Base-by-base conservation (phyloP, 2,329 filamentous ascomycete genomes). In the Sporothrix protearum region DNA sequence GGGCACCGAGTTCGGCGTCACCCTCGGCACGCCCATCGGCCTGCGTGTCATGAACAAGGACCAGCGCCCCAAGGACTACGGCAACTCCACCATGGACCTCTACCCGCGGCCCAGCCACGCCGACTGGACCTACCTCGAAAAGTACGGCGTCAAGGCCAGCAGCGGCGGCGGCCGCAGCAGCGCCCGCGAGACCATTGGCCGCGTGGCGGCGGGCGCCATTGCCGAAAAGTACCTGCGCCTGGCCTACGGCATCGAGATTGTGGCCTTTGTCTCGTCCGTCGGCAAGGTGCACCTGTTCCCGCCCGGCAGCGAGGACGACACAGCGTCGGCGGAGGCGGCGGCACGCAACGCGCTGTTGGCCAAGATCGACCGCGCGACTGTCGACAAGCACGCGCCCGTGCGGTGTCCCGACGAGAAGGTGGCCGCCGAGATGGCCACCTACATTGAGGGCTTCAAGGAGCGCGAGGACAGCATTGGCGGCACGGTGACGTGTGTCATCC, bases 121-220 rank as follows among this genome's bases (percentile, higher is more conserved):
- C 73, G 95, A 98, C 82, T 97, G 92, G 88, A 98, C 96, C 73
- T 98, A 98, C 83, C 86, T 97, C 73, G 92, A 97, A 81, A 98
- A 98, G 84, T 99, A 99, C 81, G 95, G 95, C 71, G 90, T 96
- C 76, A 96, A 96, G 85, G 94, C 96, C 49, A 92, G 89, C 80
- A 94, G 90, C 73, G 95, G 96, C 72, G 95, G 96, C 76, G 95
- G 96, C 70, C 88, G 96, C 74, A 94, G 91, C 80, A 94, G 91
- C 80, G 96, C 96, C n/a, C 86, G 95, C 75, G 95, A 98, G 86
- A 98, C 95, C 12, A 97, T 98, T 79, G 93, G 91, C 74, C 88
- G 95, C 76, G 95, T 98, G 28, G 94, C 95, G 68, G 94, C 94
- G 25, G 94, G 94, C 72, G 92, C 94, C 57, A 93, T 98, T 76